These are phyloP conservation scores for Acanthamoeba triangularis DNA, from an alignment of 208 protist genomes.

Conservation along the genomic window DNA sequence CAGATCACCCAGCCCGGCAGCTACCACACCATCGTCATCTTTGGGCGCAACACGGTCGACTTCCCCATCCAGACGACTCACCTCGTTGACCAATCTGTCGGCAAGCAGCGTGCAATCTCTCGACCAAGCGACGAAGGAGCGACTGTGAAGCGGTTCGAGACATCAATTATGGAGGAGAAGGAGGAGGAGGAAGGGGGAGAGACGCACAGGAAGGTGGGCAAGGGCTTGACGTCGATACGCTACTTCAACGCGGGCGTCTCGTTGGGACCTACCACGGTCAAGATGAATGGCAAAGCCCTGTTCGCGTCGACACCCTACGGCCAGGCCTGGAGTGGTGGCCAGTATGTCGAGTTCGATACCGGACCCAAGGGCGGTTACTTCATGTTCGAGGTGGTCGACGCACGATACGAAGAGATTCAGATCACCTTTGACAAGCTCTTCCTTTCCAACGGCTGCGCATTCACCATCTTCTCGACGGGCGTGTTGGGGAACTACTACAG, in stretches of 20 bases:
- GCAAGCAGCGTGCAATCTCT: not conserved
- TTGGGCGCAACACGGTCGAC: not conserved
- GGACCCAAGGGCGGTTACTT: not conserved
- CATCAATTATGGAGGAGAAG: too few species aligned
- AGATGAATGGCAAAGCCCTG: not conserved
- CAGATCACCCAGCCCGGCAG: not conserved
- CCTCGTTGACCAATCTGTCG: not conserved
- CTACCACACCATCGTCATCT: conserved; percentile 25
- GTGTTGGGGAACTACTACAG: conserved; percentile 23
- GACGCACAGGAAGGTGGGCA: not conserved
- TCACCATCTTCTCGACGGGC: conserved; percentile 6
- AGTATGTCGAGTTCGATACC: not conserved
- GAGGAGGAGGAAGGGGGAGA: not conserved
- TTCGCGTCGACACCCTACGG: conserved; percentile 22
- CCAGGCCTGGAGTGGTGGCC: not conserved
- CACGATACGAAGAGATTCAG: not conserved
- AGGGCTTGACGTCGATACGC: not conserved
- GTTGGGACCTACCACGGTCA: not conserved
- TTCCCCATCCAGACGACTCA: not conserved
- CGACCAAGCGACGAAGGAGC: not conserved
- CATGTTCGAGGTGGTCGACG: not conserved
- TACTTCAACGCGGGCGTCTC: conserved; percentile 42
- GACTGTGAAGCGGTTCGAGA: too few species aligned
- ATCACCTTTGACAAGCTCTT: conserved; percentile 17
- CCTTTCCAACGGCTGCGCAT: not conserved